A percentile compares a stretch with the other conserved stretches of the same genome.
Conservation (phyloP, 1,139 yeast species). For the Saccharomyces hybrid region DNA sequence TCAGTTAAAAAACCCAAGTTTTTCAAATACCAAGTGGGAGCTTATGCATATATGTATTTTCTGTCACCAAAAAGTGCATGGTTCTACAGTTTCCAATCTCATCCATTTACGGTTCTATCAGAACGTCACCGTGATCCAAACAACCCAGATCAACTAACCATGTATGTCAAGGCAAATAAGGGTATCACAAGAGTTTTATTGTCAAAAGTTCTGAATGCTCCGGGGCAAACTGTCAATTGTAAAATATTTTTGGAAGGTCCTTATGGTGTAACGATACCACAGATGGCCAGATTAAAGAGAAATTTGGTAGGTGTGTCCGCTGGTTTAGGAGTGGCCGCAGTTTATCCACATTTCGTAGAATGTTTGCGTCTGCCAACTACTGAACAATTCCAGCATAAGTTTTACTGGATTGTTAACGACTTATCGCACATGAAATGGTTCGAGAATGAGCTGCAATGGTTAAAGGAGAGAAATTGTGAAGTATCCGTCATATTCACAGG, state of each 20-base stretch:
- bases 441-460: slow-evolving; percentile 33
- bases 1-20: slow-evolving; percentile 36
- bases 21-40: slow-evolving; percentile 54
- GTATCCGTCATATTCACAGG: slow-evolving; percentile 11
- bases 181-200: slow-evolving; percentile 40
- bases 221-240: slow-evolving; percentile 22
- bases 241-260: slow-evolving; percentile 53
- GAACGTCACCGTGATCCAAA: slow-evolving; percentile 25
- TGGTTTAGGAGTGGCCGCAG: slow-evolving; percentile 27
- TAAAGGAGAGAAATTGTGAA: slow-evolving; percentile 27
- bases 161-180: slow-evolving; percentile 42
- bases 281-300: slow-evolving; percentile 6
- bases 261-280: slow-evolving; percentile 48
- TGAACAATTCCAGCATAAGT: slow-evolving; percentile 8
- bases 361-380: slow-evolving; percentile 5
- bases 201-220: slow-evolving; percentile 22
- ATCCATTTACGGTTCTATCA: slow-evolving; percentile 53
- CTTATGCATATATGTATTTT: slow-evolving; percentile 54
- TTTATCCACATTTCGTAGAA: slow-evolving; percentile 20
- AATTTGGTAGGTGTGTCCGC: slow-evolving; percentile 24
- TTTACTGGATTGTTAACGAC: slow-evolving; percentile 24
- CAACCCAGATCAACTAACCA: slow-evolving; percentile 34
- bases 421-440: slow-evolving; percentile 34
- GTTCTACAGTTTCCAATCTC: slow-evolving; percentile 53
- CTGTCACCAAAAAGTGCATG: slow-evolving; percentile 38